These are phyloP conservation scores for Ambrosiella xylebori DNA, from an alignment of 2,329 filamentous ascomycete species.

Conservation along the genomic window DNA sequence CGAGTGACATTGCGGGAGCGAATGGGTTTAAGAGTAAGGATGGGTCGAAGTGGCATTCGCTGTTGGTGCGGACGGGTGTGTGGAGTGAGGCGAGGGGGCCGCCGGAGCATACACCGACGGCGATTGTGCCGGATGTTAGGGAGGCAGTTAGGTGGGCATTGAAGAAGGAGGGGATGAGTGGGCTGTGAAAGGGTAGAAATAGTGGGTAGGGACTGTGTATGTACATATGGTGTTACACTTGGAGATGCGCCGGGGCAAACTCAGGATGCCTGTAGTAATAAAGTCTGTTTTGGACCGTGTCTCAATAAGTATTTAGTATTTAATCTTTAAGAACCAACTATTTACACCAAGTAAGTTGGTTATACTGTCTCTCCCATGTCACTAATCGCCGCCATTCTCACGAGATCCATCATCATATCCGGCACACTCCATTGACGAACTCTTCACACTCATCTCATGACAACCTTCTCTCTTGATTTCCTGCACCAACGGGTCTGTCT, in stretches of 20 bases:
- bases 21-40: slow-evolving; percentile 53
- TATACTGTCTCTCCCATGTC: too few species aligned
- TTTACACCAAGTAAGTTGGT: too few species aligned
- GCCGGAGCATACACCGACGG: slow-evolving; percentile 44
- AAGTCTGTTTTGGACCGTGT: not conserved
- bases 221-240: too few species aligned
- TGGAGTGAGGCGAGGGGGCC: slow-evolving; percentile 31
- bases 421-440: too few species aligned
- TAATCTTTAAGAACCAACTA: too few species aligned
- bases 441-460: too few species aligned
- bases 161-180: slow-evolving; percentile 31
- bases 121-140: slow-evolving; percentile 56
- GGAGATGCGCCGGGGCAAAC: too few species aligned
- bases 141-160: slow-evolving; percentile 65
- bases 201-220: not conserved
- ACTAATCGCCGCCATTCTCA: too few species aligned
- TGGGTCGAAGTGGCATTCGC: slow-evolving; percentile 58
- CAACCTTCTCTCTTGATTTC: too few species aligned
- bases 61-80: slow-evolving; percentile 68
- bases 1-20: slow-evolving; percentile 77
- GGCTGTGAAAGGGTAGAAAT: slow-evolving; percentile 17
- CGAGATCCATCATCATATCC: too few species aligned
- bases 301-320: not conserved
- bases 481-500: too few species aligned
- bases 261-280: not conserved